Evolutionary conservation across 1,284 basidiomycete species (phyloP).

Genomic region (Laetiporus sulphureus): DNA sequence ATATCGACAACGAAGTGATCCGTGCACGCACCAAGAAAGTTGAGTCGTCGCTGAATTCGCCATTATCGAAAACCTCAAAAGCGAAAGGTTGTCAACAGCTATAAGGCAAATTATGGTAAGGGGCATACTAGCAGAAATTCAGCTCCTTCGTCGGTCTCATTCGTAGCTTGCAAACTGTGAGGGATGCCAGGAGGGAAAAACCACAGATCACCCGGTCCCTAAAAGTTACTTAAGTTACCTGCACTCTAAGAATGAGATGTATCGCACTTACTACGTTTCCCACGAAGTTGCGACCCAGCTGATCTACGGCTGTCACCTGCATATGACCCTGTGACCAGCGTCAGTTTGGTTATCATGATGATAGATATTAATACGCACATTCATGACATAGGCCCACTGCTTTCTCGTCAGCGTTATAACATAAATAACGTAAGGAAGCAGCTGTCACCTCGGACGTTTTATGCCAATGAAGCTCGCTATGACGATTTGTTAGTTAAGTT

Average conservation of each 20-base stretch:
- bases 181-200: constrained; percentile 66
- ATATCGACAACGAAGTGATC: too few species aligned
- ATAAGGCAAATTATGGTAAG: background rate
- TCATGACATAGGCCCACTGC: too few species aligned
- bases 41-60: constrained; percentile 58
- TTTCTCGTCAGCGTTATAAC: too few species aligned
- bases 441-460: constrained; percentile 55
- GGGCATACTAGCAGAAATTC: constrained; percentile 62
- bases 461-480: constrained; percentile 71
- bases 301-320: constrained; percentile 56
- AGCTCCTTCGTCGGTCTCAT: constrained; percentile 45
- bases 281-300: constrained; percentile 56
- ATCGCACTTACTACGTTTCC: constrained; percentile 33
- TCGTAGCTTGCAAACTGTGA: constrained; percentile 52
- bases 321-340: constrained; percentile 42
- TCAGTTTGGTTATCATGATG: too few species aligned
- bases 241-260: background rate
- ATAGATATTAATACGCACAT: too few species aligned
- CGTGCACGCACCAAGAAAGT: constrained; percentile 56
- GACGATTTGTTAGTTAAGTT: background rate
- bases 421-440: background rate
- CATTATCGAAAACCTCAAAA: constrained; percentile 53
- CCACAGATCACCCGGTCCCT: constrained; percentile 41
- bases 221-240: background rate
- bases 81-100: background rate